phyloP scores from a whole-genome alignment of 2,329 filamentous ascomycete species.

The Colletotrichum sp. region DNA sequence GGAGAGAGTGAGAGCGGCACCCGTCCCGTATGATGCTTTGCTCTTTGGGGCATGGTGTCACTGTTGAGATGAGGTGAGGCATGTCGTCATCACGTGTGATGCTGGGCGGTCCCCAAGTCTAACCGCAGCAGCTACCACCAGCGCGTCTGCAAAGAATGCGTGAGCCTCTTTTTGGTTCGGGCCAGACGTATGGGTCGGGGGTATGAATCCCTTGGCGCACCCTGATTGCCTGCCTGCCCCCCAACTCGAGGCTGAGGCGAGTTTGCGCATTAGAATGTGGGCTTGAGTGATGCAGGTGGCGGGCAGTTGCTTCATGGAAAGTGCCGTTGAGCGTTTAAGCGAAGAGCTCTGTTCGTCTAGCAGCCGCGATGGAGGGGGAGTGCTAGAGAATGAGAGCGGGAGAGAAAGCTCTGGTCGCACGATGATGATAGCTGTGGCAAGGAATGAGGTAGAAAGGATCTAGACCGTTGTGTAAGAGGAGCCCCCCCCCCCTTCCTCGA shows the following conservation, averaged over 20 bases:
- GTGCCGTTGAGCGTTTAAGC: not conserved
- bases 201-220: constrained; percentile 12
- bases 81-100: constrained; percentile 23
- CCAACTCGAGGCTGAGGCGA: constrained; percentile 10
- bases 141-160: not conserved
- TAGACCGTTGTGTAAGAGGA: not conserved
- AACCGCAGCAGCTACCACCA: not conserved
- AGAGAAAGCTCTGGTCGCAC: not conserved
- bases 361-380: not conserved
- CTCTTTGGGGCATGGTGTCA: constrained; percentile 7
- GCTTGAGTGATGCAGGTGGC: constrained; percentile 18
- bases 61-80: constrained; percentile 11
- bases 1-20: not conserved
- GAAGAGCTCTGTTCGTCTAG: not conserved
- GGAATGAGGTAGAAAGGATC: not conserved
- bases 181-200: not conserved
- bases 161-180: not conserved
- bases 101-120: not conserved
- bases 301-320: constrained; percentile 15
- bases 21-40: not conserved
- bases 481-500: not conserved
- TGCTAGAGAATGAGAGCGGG: not conserved
- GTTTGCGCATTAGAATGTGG: not conserved
- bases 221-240: not conserved
- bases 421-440: constrained; percentile 15